A percentile compares a stretch with the other conserved stretches of the same genome.
Conservation (phyloP, 2,329 filamentous ascomycete species). For the Clarireedia homoeocarpa region DNA sequence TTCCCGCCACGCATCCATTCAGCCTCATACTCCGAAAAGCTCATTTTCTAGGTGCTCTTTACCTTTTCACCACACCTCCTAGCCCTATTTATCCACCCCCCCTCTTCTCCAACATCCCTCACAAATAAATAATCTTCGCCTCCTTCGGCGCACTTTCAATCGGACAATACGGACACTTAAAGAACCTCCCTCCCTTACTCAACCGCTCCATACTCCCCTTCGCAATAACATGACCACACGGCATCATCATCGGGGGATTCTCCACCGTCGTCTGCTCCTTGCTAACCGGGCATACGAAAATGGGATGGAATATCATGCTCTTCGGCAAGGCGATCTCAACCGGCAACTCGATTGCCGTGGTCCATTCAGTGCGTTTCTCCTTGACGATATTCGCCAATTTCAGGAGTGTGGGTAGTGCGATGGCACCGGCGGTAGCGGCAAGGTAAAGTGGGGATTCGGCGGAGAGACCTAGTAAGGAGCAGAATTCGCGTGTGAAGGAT, state of each 20-base stretch:
- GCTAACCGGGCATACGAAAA: constrained; percentile 95
- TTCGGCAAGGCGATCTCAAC: constrained; percentile 58
- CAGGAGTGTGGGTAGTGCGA: constrained; percentile 79
- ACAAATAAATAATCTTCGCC: constrained; percentile 38
- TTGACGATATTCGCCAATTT: constrained; percentile 86
- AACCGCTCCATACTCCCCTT: constrained; percentile 74
- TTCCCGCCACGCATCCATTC: too few species aligned
- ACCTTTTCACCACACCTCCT: background rate
- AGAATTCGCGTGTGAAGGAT: constrained; percentile 94
- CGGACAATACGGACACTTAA: constrained; percentile 94
- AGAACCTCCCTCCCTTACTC: constrained; percentile 66
- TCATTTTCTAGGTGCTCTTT: background rate
- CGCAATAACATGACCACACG: constrained; percentile 90
- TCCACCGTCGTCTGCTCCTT: constrained; percentile 91
- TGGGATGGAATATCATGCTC: constrained; percentile 75
- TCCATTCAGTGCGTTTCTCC: constrained; percentile 90
- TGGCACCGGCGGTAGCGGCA: constrained; percentile 83
- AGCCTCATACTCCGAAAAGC: too few species aligned
- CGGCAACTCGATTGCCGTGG: constrained; percentile 79
- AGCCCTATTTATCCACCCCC: background rate
- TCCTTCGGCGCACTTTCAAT: constrained; percentile 72
- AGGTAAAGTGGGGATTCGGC: constrained; percentile 91
- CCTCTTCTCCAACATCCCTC: constrained; percentile 2
- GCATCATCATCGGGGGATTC: constrained; percentile 95
- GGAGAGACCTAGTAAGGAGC: constrained; percentile 79